A percentile compares a stretch with the other conserved stretches of the same genome.
Conservation (phyloP, 768 basidiomycete genomes). For the Phanerodontia chrysosporium region DNA sequence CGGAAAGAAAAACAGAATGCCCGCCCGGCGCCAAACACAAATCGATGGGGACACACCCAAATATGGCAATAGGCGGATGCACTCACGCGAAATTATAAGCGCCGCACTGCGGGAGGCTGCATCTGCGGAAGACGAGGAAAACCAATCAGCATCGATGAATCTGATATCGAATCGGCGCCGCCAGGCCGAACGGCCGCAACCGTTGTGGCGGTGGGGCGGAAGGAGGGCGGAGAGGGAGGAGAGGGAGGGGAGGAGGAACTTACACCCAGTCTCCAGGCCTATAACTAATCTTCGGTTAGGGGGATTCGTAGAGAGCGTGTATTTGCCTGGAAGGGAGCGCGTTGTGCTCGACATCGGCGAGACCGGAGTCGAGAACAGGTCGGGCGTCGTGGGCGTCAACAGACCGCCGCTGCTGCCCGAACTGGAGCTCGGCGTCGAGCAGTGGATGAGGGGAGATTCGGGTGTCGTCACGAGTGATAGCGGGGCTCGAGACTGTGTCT, state of each 20-base stretch:
- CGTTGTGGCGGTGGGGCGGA: not conserved
- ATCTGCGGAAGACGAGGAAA: conserved; percentile 39
- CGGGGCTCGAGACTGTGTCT: not conserved
- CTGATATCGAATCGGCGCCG: not conserved
- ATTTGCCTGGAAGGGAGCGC: conserved; percentile 2
- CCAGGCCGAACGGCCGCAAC: conserved; percentile 1
- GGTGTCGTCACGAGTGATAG: not conserved
- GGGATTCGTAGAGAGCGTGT: conserved; percentile 28
- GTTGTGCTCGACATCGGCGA: not conserved
- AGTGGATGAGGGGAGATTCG: not conserved
- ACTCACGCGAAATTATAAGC: conserved; percentile 84
- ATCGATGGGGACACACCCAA: not conserved
- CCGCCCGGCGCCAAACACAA: not conserved
- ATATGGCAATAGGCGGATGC: not conserved
- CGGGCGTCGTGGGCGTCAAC: not conserved
- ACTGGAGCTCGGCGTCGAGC: not conserved
- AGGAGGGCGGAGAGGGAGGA: not conserved
- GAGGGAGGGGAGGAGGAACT: conserved; percentile 6
- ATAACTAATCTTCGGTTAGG: conserved; percentile 29
- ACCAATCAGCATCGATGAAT: conserved; percentile 12
- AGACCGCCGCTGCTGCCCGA: not conserved
- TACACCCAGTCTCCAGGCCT: conserved; percentile 33
- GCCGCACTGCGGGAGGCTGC: conserved; percentile 61
- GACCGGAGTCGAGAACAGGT: not conserved
- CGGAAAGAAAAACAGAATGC: not conserved